Evolutionary conservation across 1,139 yeast genomes (phyloP).

Genomic region (Diutina neorugosa): DNA sequence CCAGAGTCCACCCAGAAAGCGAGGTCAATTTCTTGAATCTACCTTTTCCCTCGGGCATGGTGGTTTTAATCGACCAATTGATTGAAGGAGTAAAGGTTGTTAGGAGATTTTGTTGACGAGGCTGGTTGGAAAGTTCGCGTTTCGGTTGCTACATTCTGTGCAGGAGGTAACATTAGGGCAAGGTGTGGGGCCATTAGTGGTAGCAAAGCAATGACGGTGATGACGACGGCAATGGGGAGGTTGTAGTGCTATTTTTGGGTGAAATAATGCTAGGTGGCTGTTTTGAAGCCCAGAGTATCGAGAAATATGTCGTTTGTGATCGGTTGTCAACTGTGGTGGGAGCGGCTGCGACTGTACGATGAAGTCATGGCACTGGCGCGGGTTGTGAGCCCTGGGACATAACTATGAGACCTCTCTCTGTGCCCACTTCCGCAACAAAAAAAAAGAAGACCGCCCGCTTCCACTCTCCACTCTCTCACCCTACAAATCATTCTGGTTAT

Average conservation of each 20-base stretch:
- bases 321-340: not conserved
- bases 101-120: not conserved
- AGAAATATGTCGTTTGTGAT: not conserved
- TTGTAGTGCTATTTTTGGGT: too few relatives aligned
- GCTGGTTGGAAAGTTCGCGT: not conserved
- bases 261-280: too few relatives aligned
- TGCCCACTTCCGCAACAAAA: too few relatives aligned
- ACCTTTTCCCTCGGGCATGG: slow-evolving; percentile 5
- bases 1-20: slow-evolving; percentile 37
- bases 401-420: too few relatives aligned
- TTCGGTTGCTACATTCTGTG: not conserved
- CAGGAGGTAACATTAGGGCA: not conserved
- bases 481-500: not conserved
- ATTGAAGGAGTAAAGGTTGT: not conserved
- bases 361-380: not conserved
- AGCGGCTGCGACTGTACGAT: not conserved
- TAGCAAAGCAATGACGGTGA: too few relatives aligned
- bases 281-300: not conserved
- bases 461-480: too few relatives aligned
- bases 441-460: too few relatives aligned
- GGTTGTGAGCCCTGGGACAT: not conserved
- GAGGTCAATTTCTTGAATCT: slow-evolving; percentile 29
- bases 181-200: not conserved
- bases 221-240: too few relatives aligned
- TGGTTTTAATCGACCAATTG: not conserved